phyloP scores from a whole-genome alignment of 2,329 filamentous ascomycete species.

The Onygena corvina region DNA sequence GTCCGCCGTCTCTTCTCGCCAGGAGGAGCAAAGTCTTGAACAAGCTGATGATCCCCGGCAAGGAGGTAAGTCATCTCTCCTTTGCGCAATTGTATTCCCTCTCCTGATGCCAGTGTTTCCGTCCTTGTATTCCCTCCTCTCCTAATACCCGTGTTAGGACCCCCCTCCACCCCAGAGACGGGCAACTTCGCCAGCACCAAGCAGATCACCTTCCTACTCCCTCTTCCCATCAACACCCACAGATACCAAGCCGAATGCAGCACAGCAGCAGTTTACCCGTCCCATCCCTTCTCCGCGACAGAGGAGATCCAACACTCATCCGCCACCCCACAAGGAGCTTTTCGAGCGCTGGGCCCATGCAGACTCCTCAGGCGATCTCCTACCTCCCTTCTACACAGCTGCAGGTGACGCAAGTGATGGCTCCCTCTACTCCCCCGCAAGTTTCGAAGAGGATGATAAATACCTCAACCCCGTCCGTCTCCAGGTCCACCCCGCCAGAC shows the following conservation, averaged over 20 bases:
- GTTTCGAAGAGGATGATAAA: not conserved
- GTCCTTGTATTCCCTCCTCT: no score
- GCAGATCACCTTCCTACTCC: constrained; percentile 28
- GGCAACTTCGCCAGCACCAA: constrained; percentile 27
- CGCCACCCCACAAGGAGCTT: constrained; percentile 6
- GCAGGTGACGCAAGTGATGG: constrained; percentile 1
- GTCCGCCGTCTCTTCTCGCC: constrained; percentile 23
- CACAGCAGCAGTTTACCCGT: constrained; percentile 17
- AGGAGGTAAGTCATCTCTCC: constrained; percentile 26
- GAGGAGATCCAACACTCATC: constrained; percentile 17
- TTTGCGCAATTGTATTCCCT: not conserved
- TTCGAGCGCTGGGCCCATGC: constrained; percentile 1
- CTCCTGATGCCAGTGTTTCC: no score
- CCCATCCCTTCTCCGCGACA: constrained; percentile 21
- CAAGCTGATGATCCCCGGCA: constrained; percentile 44
- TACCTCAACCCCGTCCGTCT: constrained; percentile 8
- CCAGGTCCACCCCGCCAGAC: constrained; percentile 8
- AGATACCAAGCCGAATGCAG: constrained; percentile 23
- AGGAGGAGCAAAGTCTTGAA: constrained; percentile 30
- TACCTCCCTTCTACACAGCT: not conserved
- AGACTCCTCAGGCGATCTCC: not conserved
- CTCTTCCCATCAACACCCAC: constrained; percentile 28
- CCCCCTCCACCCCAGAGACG: constrained; percentile 21
- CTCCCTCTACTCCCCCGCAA: not conserved
- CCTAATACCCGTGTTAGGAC: no score